phyloP scores from a whole-genome alignment of 345 rosid genomes.

The Hibiscus tridactylites region DNA sequence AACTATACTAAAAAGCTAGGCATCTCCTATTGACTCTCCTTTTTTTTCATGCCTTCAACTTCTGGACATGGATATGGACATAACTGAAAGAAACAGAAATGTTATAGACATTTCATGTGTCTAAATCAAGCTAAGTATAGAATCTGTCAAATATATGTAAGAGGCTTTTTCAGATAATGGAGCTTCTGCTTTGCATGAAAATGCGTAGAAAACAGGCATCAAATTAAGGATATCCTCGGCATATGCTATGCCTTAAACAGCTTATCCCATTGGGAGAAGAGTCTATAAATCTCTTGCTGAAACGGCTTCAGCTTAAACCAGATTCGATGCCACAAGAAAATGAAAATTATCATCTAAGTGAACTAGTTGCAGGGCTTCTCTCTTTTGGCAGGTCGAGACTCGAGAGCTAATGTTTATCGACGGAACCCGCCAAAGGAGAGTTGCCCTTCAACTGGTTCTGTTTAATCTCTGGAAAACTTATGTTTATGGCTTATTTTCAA shows the following conservation, averaged over 20 bases:
- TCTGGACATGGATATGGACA: neutral
- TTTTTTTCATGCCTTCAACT: neutral
- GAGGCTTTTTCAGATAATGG: conserved; percentile 19
- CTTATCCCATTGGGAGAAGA: conserved; percentile 10
- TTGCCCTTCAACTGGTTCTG: conserved; percentile 71
- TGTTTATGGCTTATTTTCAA: neutral
- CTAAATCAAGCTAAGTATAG: conserved; percentile 23
- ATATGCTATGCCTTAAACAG: conserved; percentile 32
- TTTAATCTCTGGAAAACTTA: conserved; percentile 19
- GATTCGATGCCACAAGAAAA: neutral
- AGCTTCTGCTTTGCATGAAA: conserved; percentile 13
- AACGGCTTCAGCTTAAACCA: neutral
- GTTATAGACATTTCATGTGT: conserved; percentile 3
- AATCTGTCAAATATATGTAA: conserved; percentile 17
- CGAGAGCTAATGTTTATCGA: neutral
- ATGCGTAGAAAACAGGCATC: conserved; percentile 28
- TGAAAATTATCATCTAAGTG: conserved; percentile 30
- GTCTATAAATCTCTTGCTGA: neutral
- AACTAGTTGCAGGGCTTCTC: conserved; percentile 55
- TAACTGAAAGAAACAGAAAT: neutral
- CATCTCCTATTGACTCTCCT: conserved; percentile 15
- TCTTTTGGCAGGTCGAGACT: conserved; percentile 47
- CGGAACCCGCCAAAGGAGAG: conserved; percentile 82
- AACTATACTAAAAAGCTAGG: conserved; percentile 15
- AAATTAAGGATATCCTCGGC: conserved; percentile 37